Conservation (phyloP, 805 yeast species). For the Ogataea populi-albae region DNA sequence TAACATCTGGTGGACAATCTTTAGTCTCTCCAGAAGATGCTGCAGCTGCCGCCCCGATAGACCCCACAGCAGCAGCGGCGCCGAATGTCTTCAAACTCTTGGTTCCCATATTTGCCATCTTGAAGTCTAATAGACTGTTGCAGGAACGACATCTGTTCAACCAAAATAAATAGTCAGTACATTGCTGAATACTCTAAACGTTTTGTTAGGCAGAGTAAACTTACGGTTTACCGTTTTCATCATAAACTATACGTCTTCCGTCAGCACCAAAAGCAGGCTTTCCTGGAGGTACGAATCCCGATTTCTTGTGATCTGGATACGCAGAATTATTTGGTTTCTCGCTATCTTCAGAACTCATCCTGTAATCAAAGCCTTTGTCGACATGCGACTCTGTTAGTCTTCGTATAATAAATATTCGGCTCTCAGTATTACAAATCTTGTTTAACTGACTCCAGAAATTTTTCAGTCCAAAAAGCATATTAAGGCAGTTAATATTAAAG, state of each 20-base stretch:
- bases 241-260: conserved; percentile 72
- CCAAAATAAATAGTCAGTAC: conserved; percentile 7
- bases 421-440: too few relatives aligned
- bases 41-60: conserved; percentile 16
- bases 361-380: too few relatives aligned
- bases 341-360: too few relatives aligned
- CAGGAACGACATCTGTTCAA: conserved; percentile 71
- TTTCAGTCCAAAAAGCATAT: too few relatives aligned
- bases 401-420: too few relatives aligned
- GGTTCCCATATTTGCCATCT: conserved; percentile 37
- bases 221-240: conserved; percentile 91
- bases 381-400: too few relatives aligned
- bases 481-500: too few relatives aligned
- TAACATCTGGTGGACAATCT: conserved; percentile 86
- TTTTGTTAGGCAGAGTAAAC: too few relatives aligned
- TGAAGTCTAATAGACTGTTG: conserved; percentile 77
- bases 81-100: neutral
- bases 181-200: too few relatives aligned
- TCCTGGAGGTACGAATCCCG: conserved; percentile 18
- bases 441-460: too few relatives aligned
- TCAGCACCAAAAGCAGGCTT: conserved; percentile 50
- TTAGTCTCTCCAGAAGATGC: conserved; percentile 17
- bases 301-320: too few relatives aligned
- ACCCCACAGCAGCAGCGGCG: conserved; percentile 3
- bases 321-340: too few relatives aligned